Evolutionary conservation across 2,329 filamentous ascomycete species (phyloP), one percentile per base, ranked within the genome.

Genomic region (Sporothrix variecibatus): DNA sequence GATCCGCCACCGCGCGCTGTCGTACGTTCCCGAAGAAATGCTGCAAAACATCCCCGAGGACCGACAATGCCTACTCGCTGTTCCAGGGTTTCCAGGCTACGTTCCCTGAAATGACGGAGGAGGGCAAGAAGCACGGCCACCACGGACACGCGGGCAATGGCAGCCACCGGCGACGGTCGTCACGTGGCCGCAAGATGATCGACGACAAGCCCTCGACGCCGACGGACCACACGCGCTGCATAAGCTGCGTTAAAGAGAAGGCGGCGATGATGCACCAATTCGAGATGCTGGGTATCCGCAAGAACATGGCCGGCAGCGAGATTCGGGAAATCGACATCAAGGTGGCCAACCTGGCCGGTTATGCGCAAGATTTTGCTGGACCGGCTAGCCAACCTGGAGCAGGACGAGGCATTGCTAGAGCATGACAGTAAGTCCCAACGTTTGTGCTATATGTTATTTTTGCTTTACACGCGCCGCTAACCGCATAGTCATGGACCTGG

Each of bases 281-380:
- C 78, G 94, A 98, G 80, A 93, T 98, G 89, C 90, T 98, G 84
- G 89, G 92, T 3, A 90, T 98, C 76, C 90, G 96, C 75, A 99
- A 99, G 83, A 97, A 96, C 80, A 98, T 99, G 95, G 95, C 95
- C 78, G 96, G 94, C 79, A 93, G 94, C 76, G 96, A 99, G 82
- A 98, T 99, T 75, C 90, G 91, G 75, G 96, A 99, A 80, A 97
- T 99, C 75, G 96, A 99, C 83, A 95, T 93, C 84, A 99, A 98
- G 83, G 95, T 99, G 76, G 90, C 94, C 75, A 98, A 98, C 82
- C 86, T 99, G 72, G 92, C 94, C 78, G 94, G 90, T 76, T 76
- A 98, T 98, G 94, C 92, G 96, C 77, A 93, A 92, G 80, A 97
- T 98, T 75, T 93, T 98, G 64, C 83, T 99, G 74, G 94, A 98